phyloP scores from a whole-genome alignment of 106 monocot genomes.

The Amphibolis antarctica region DNA sequence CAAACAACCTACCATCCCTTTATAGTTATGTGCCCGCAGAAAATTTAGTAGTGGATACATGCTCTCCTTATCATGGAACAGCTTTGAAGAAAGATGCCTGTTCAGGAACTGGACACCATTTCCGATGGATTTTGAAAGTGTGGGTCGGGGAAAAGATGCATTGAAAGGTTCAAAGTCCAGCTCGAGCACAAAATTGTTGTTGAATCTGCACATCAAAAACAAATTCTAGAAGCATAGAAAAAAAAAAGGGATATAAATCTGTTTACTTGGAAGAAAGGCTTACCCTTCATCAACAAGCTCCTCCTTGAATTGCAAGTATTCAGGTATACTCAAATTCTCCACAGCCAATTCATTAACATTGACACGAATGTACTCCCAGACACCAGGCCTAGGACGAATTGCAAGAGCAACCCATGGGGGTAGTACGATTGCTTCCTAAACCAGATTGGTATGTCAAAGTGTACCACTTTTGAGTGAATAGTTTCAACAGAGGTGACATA shows the following conservation, averaged over 20 bases:
- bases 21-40: conserved; percentile 78
- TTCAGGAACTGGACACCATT: conserved; percentile 99
- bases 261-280: neutral
- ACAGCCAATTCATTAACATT: conserved; percentile 80
- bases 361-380: conserved; percentile 86
- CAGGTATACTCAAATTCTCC: conserved; percentile 56
- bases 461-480: neutral
- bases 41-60: conserved; percentile 91
- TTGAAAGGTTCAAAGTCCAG: conserved; percentile 95
- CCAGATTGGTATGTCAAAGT: neutral
- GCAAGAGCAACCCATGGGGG: conserved; percentile 87
- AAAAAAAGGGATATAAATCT: neutral
- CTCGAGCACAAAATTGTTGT: conserved; percentile 35
- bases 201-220: conserved; percentile 10
- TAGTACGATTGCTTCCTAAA: conserved; percentile 80
- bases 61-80: conserved; percentile 94
- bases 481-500: neutral
- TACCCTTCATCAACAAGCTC: conserved; percentile 67
- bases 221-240: neutral
- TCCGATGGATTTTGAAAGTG: conserved; percentile 92
- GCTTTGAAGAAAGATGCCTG: conserved; percentile 83
- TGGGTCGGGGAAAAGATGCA: conserved; percentile 81
- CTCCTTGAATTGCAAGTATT: conserved; percentile 87
- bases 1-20: conserved; percentile 53
- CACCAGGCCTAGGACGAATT: conserved; percentile 80